Evolutionary conservation across 139 green algal species (phyloP), one percentile per base, ranked within the genome.

Genomic region (Chlorella vulgaris): DNA sequence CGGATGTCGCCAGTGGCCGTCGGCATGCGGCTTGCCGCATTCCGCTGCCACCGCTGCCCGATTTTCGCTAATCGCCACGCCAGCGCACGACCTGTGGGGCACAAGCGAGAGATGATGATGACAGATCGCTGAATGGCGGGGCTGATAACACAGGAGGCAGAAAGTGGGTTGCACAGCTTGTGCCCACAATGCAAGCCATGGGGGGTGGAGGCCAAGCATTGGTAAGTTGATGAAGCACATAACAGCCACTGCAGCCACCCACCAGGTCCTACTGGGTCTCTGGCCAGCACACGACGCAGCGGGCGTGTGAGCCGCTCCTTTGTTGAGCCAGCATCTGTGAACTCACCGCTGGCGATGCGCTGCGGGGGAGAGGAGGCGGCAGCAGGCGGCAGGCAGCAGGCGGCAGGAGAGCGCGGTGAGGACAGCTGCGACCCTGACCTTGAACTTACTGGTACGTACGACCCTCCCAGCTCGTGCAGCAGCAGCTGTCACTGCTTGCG

Each of bases 1-100:
- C 95, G 88, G 43, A 98, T 93, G 87, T 98, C 95, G 3, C 94
- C 94, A 0, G 60, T 85, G 28, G 94, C 94, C 69, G 89, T 89
- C 4, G 95, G 95, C 92, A 98, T 97, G 65, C 85, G 84, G 40
- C 74, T 60, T 0, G 89, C 81, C 0, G 93, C 93, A 4, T 82
- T 35, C 0, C 68, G 43, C 22, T 87, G 81, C 95, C 94, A 98
- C 21, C 80, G 39, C 36, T 86, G 85, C 2, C 93, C 95, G 24
- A 93, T 21, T 0, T 84, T 74, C 1, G 95, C 95, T 21, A 98
- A 83, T n/a, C 58, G 26, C 19, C 88, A 67, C 1, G 93, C 84
- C 28, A 93, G 6, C 22, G 38, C 35, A 22, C 93, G 87, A 7
- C 93, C 93, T 94, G 83, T 35, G 80, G 42, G 15, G 51, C 22